Evolutionary conservation across 257 asterid species (phyloP).

Genomic region (Handroanthus guayacan): DNA sequence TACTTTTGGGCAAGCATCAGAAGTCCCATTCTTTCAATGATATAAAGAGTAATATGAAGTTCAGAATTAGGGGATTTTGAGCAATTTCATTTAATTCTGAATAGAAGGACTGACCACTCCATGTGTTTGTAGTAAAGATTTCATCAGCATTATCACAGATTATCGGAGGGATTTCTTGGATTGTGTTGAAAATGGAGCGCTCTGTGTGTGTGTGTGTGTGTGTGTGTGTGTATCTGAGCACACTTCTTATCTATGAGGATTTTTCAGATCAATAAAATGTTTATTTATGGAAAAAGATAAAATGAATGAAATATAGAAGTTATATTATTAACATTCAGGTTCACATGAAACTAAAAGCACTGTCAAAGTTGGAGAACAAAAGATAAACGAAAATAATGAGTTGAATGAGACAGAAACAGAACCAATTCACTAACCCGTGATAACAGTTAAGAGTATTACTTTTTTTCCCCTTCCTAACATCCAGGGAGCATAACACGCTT

Average conservation of each 20-base stretch:
- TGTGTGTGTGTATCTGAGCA: neutral
- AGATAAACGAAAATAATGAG: neutral
- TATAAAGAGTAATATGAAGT: neutral
- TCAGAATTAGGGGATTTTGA: neutral
- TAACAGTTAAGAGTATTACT: constrained; percentile 1
- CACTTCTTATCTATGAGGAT: neutral
- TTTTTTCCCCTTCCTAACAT: neutral
- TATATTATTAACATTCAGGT: neutral
- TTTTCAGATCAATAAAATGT: neutral
- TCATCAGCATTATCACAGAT: neutral
- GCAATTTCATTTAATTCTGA: neutral
- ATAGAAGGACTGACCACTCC: neutral
- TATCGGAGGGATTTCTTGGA: neutral
- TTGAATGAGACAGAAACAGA: constrained; percentile 1
- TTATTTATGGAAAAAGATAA: neutral
- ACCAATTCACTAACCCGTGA: neutral
- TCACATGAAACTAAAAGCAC: neutral
- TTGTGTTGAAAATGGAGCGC: neutral
- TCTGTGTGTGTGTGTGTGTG: neutral
- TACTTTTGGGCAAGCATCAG: neutral
- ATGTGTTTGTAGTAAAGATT: neutral
- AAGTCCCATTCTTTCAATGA: neutral
- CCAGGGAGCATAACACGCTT: neutral
- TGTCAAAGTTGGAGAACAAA: neutral
- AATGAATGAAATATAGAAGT: neutral